Percentiles rank a stretch among this genome's conserved stretches.
Conservation (phyloP, 208 protist species). For the Crithidia sp. region DNA sequence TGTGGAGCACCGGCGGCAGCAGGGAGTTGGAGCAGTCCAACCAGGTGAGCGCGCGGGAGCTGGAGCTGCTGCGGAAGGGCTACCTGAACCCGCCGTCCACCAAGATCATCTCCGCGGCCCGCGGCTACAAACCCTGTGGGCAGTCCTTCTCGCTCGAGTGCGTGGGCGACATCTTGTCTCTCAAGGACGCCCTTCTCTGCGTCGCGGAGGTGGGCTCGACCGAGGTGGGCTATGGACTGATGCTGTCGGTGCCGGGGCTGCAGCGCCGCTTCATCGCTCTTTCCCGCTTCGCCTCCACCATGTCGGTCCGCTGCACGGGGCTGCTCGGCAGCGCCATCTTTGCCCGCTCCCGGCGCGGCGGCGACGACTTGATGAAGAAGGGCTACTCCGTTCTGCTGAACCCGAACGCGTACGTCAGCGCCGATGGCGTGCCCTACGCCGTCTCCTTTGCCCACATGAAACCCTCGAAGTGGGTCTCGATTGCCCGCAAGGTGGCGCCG, state of each 20-base stretch:
- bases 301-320: slow-evolving; percentile 68
- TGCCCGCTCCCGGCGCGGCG: slow-evolving; percentile 56
- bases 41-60: slow-evolving; percentile 30
- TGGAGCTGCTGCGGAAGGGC: slow-evolving; percentile 48
- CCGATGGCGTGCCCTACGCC: slow-evolving; percentile 82
- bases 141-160: slow-evolving; percentile 70
- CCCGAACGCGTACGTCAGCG: slow-evolving; percentile 85
- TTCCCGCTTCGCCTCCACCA: slow-evolving; percentile 68
- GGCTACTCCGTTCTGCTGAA: slow-evolving; percentile 66
- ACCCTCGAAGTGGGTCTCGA: slow-evolving; percentile 57
- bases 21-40: slow-evolving; percentile 13
- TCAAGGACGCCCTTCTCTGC: slow-evolving; percentile 85
- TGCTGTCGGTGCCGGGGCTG: slow-evolving; percentile 60
- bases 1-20: slow-evolving; percentile 1
- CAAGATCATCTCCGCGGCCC: slow-evolving; percentile 68
- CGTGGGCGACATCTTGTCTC: slow-evolving; percentile 54
- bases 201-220: slow-evolving; percentile 75
- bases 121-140: slow-evolving; percentile 62
- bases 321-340: slow-evolving; percentile 60
- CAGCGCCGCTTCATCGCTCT: slow-evolving; percentile 68
- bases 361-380: slow-evolving; percentile 41
- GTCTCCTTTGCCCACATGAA: slow-evolving; percentile 79
- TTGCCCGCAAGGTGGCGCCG: slow-evolving; percentile 42
- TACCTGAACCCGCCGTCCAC: slow-evolving; percentile 36
- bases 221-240: slow-evolving; percentile 67